phyloP scores from a whole-genome alignment of 805 yeast species.

The Cyberlindnera mississippiensis region DNA sequence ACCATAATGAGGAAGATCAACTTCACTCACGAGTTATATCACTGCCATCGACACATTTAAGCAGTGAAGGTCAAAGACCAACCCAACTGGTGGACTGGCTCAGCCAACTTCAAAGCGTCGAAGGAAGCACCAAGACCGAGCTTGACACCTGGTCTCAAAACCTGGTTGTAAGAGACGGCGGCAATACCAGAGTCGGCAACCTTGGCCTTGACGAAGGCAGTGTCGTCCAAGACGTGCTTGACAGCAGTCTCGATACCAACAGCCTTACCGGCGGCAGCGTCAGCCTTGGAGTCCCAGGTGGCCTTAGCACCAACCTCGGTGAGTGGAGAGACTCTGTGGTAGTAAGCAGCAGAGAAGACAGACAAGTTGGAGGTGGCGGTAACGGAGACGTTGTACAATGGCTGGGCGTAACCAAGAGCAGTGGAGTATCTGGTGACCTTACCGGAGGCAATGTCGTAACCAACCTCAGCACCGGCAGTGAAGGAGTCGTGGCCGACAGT shows the following conservation, averaged over 20 bases:
- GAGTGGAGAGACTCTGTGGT: constrained; percentile 87
- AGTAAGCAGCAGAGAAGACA: constrained; percentile 91
- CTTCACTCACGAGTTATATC: background rate
- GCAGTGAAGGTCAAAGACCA: constrained; percentile 91
- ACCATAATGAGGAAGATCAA: constrained; percentile 6
- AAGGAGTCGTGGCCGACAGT: constrained; percentile 94
- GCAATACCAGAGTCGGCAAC: constrained; percentile 94
- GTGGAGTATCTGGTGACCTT: constrained; percentile 91
- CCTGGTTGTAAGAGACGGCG: constrained; percentile 91
- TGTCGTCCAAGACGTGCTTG: constrained; percentile 83
- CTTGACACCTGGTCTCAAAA: constrained; percentile 92
- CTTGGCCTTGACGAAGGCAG: constrained; percentile 94
- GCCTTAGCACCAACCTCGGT: constrained; percentile 99
- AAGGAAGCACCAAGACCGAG: constrained; percentile 96
- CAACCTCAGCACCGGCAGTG: constrained; percentile 95
- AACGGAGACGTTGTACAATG: constrained; percentile 75
- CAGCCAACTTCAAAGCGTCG: constrained; percentile 92
- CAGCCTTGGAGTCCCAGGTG: constrained; percentile 79
- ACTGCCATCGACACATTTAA: constrained; percentile 34
- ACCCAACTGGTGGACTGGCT: constrained; percentile 98
- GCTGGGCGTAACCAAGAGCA: constrained; percentile 89
- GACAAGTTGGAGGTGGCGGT: constrained; percentile 83
- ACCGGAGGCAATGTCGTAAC: constrained; percentile 92
- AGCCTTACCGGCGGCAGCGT: constrained; percentile 63
- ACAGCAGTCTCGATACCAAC: constrained; percentile 95